A percentile compares a stretch with the other conserved stretches of the same genome.
Conservation (phyloP, 2,329 filamentous ascomycete genomes). For the Monosporascus sp. region DNA sequence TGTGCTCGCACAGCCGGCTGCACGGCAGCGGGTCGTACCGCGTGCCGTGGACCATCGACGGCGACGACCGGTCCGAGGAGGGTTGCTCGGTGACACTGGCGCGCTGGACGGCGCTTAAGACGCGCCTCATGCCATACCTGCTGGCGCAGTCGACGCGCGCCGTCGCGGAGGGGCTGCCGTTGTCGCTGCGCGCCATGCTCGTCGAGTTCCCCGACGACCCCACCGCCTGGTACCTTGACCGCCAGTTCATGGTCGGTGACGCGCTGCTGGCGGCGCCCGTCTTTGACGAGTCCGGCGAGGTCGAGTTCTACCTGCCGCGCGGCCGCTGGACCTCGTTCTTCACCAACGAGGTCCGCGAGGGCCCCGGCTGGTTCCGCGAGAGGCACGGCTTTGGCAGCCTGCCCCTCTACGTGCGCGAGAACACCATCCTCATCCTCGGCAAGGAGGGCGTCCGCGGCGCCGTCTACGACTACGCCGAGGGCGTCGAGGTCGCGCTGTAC, state of each 20-base stretch:
- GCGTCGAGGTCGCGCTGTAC: slow-evolving; percentile 44
- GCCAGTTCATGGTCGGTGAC: slow-evolving; percentile 68
- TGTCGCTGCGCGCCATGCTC: slow-evolving; percentile 59
- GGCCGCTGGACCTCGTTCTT: slow-evolving; percentile 44
- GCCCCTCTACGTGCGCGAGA: slow-evolving; percentile 53
- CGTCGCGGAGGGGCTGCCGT: slow-evolving; percentile 48
- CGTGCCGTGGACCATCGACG: slow-evolving; percentile 68
- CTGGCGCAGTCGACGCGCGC: slow-evolving; percentile 37
- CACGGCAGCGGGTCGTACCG: slow-evolving; percentile 67
- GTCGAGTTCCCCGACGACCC: slow-evolving; percentile 67
- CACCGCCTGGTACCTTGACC: slow-evolving; percentile 62
- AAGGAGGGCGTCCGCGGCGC: slow-evolving; percentile 32
- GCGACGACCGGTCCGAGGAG: slow-evolving; percentile 51
- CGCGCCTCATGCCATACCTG: slow-evolving; percentile 47
- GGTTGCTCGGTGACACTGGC: slow-evolving; percentile 46
- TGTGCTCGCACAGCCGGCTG: slow-evolving; percentile 64
- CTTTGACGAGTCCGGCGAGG: slow-evolving; percentile 62
- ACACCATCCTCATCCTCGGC: slow-evolving; percentile 42
- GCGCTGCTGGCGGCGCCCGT: slow-evolving; percentile 57
- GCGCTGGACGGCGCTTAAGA: slow-evolving; percentile 44
- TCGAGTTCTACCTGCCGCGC: slow-evolving; percentile 58
- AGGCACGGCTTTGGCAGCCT: slow-evolving; percentile 53
- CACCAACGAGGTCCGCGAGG: slow-evolving; percentile 41
- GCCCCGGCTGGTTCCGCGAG: slow-evolving; percentile 55
- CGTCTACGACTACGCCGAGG: slow-evolving; percentile 41